A percentile compares a stretch with the other conserved stretches of the same genome.
Evolutionary conservation across 306 rosid species (phyloP).

Genomic region (Bauhinia variegata): DNA sequence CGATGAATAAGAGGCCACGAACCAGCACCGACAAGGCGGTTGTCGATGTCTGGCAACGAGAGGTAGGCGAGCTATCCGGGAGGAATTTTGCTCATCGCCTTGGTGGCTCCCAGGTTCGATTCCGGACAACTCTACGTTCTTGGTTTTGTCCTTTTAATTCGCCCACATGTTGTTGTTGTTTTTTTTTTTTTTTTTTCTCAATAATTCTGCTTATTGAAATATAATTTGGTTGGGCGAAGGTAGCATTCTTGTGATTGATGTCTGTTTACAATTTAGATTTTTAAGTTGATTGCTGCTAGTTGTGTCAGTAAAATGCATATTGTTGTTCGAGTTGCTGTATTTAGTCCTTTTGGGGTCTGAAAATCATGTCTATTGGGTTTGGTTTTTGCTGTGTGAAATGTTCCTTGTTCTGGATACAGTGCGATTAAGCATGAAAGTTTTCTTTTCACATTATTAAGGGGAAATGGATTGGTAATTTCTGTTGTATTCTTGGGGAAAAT

Average conservation of each 20-base stretch:
- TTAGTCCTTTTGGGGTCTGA: too few relatives aligned
- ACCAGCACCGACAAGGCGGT: conserved; percentile 50
- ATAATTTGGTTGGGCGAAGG: background rate
- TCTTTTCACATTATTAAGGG: too few relatives aligned
- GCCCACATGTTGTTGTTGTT: too few relatives aligned
- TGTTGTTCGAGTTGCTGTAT: too few relatives aligned
- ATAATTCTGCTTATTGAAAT: background rate
- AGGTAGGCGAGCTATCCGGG: conserved; percentile 71
- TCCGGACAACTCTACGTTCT: background rate
- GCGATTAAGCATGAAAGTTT: too few relatives aligned
- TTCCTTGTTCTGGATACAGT: too few relatives aligned
- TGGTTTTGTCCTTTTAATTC: background rate
- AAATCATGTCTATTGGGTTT: too few relatives aligned
- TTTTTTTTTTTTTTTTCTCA: background rate
- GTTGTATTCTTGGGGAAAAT: too few relatives aligned
- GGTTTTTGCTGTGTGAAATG: too few relatives aligned
- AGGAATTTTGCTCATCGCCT: conserved; percentile 66
- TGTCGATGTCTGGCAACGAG: conserved; percentile 70
- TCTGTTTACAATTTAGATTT: background rate
- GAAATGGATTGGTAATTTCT: too few relatives aligned
- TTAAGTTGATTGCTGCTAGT: background rate
- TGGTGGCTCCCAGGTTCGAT: conserved; percentile 70
- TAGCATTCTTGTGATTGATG: background rate
- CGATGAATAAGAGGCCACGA: conserved; percentile 62
- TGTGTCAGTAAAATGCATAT: too few relatives aligned